Conservation (phyloP, 1,284 basidiomycete species). For the Puccinia sorghi region DNA sequence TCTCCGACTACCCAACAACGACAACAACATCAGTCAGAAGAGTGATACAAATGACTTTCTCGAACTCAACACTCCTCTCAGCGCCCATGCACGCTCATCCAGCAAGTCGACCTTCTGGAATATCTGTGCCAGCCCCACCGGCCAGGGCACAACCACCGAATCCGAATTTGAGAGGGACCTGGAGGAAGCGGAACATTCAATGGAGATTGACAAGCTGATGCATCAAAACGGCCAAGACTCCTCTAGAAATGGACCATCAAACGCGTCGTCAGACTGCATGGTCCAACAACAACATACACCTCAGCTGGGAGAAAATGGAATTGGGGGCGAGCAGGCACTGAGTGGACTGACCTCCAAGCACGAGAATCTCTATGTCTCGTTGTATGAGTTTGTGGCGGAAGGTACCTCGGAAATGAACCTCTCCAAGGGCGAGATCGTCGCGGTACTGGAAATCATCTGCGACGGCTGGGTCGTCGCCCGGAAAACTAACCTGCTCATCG, state of each 20-base stretch:
- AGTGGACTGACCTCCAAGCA: not conserved
- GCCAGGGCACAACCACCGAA: not conserved
- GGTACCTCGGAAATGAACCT: constrained; percentile 36
- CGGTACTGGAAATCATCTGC: constrained; percentile 36
- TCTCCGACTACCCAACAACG: not conserved
- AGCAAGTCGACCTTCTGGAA: constrained; percentile 1
- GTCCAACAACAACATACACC: no score
- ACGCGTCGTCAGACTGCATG: not conserved
- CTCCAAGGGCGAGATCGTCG: constrained; percentile 30
- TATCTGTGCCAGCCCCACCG: constrained; percentile 28
- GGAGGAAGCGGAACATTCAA: constrained; percentile 20
- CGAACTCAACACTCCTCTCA: no score
- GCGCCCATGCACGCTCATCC: not conserved
- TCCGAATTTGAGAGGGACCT: constrained; percentile 14
- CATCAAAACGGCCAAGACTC: no score
- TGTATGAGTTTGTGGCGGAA: constrained; percentile 43
- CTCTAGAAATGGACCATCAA: no score
- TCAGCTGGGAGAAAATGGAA: no score
- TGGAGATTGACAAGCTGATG: constrained; percentile 31
- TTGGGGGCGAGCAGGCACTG: not conserved
- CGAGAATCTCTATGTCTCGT: constrained; percentile 19
- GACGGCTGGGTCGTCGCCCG: constrained; percentile 44
- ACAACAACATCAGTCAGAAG: no score
- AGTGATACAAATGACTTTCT: no score
- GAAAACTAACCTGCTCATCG: constrained; percentile 21